Evolutionary conservation across 192 early-diverging fungal species (phyloP).

Genomic region (Powellomyces hirtus): DNA sequence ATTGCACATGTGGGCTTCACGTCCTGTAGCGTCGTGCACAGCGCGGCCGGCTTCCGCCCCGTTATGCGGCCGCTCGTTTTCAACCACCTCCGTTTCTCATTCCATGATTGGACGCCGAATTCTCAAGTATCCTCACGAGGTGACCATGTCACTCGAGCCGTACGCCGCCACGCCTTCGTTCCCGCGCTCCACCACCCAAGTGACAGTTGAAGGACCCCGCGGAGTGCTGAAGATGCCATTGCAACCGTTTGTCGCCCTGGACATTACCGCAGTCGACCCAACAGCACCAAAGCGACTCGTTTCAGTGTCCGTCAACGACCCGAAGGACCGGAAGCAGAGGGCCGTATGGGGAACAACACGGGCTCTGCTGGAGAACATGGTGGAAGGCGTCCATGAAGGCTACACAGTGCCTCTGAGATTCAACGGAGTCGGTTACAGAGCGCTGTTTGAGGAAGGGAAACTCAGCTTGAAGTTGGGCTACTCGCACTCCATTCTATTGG

Average conservation of each 20-base stretch:
- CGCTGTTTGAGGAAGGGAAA: slow-evolving; percentile 68
- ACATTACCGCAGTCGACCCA: slow-evolving; percentile 18
- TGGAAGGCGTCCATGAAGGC: slow-evolving; percentile 88
- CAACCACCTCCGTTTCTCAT: slow-evolving; percentile 33
- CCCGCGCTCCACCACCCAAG: slow-evolving; percentile 53
- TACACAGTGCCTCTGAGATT: slow-evolving; percentile 78
- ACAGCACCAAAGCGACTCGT: slow-evolving; percentile 19
- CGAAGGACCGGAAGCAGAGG: slow-evolving; percentile 68
- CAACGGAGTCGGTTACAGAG: slow-evolving; percentile 94
- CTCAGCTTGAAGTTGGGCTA: slow-evolving; percentile 84
- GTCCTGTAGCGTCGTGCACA: too few species aligned
- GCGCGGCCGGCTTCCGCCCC: too few species aligned
- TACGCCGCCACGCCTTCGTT: slow-evolving; percentile 48
- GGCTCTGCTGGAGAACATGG: slow-evolving; percentile 79
- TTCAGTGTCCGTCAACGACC: slow-evolving; percentile 55
- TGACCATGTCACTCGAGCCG: slow-evolving; percentile 64
- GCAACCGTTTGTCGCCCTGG: slow-evolving; percentile 72
- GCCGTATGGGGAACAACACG: slow-evolving; percentile 98
- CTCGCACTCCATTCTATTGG: slow-evolving; percentile 76
- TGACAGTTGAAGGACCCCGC: slow-evolving; percentile 78
- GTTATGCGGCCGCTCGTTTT: too few species aligned
- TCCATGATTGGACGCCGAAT: slow-evolving; percentile 83
- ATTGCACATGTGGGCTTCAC: too few species aligned
- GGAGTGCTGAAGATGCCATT: slow-evolving; percentile 78
- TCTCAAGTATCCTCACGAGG: slow-evolving; percentile 72